Evolutionary conservation across 805 yeast genomes (phyloP), one percentile per base, ranked within the genome.

Genomic region (Middelhovenomyces tepae): DNA sequence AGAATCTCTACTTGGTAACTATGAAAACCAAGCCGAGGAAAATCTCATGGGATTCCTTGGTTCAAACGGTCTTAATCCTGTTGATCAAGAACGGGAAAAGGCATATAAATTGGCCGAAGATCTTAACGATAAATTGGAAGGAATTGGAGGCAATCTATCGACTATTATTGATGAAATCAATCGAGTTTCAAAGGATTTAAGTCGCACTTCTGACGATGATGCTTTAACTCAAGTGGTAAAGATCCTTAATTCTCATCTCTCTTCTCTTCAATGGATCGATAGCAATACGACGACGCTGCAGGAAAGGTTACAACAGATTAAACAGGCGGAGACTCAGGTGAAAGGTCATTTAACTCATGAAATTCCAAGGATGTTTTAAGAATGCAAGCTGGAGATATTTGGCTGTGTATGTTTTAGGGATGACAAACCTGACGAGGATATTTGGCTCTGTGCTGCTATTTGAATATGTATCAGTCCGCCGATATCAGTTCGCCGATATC

Each of bases 81-180:
- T 57, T 33, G 96, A 89, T 53, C 82, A 80, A 54, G 82, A 85
- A 51, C 75, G 98, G 53, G 89, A 80, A 51, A 80, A 80, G 45
- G 93, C 95, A 0, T 91, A 89, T 55, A 75, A 71, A 42, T 71
- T 86, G 20, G 96, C 97, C 0, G 93, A 86, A 51, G 64, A 75
- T 26, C 63, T 91, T 41, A 94, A 84, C 53, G 86, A 78, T 46
- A 82, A 80, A 50, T 61, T 91, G 40, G 93, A 80, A 45, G 61
- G 71, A 8, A 64, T 91, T 51, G 94, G 93, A 6, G 66, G 73
- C 21, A 86, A 84, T 51, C 69, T 86, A 47, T 61, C 82, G 9
- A 29, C 49, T n/a, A 47, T 50, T 8, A 46, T 56, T 5, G 40
- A 42, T 26, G 55, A 53, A 31, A 44, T 48, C 44, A 53, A 52